A percentile compares a stretch with the other conserved stretches of the same genome.
phyloP scores from a whole-genome alignment of 1,284 basidiomycete species.

The Gymnopus androsaceus region DNA sequence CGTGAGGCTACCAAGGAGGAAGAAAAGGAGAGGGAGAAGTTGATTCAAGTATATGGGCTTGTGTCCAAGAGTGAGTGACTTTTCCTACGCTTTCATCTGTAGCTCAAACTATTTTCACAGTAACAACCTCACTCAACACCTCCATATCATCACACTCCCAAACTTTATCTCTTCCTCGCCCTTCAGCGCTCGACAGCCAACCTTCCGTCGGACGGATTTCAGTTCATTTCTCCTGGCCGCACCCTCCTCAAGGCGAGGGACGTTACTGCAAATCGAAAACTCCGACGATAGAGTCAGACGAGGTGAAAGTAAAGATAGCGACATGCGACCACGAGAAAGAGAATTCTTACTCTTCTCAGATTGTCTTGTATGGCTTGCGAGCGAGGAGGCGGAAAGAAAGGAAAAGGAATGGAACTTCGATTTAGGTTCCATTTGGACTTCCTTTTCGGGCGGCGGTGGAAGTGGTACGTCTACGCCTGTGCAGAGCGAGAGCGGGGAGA shows the following conservation, averaged over 20 bases:
- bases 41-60: constrained; percentile 50
- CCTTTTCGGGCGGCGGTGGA: background rate
- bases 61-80: constrained; percentile 69
- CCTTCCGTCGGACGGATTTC: constrained; percentile 70
- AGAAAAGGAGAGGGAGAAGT: constrained; percentile 10
- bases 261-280: constrained; percentile 45
- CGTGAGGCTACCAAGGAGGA: constrained; percentile 11
- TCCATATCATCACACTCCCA: constrained; percentile 77
- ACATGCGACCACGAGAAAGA: constrained; percentile 48
- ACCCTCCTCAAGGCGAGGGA: constrained; percentile 69
- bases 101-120: constrained; percentile 39
- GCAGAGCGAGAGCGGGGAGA: background rate
- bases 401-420: constrained; percentile 15
- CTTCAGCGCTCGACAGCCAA: constrained; percentile 75
- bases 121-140: constrained; percentile 75
- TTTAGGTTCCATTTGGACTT: constrained; percentile 8
- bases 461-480: background rate
- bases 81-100: constrained; percentile 2
- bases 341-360: constrained; percentile 84
- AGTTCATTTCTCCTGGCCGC: constrained; percentile 78
- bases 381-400: constrained; percentile 33
- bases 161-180: constrained; percentile 70
- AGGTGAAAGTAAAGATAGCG: constrained; percentile 30
- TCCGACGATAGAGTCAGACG: background rate
- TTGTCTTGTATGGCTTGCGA: constrained; percentile 76